Conservation (phyloP, 345 rosid species). For the Citropsis articulata region DNA sequence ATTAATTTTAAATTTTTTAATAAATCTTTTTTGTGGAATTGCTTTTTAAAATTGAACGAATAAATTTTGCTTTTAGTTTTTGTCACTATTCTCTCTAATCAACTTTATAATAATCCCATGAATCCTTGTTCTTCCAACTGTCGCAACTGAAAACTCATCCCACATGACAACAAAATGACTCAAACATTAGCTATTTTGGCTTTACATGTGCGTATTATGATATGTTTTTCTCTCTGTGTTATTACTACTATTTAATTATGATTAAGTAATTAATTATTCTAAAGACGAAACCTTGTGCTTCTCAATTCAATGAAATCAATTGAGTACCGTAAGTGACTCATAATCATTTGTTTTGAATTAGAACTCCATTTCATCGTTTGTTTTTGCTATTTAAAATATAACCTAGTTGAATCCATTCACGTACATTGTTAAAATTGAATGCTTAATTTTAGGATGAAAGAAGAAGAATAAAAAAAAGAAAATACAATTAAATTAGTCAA, state of each 20-base stretch:
- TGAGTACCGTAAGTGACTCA: too few relatives aligned
- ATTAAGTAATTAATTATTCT: not conserved
- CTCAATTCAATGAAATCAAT: not conserved
- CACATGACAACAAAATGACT: not conserved
- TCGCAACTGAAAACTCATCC: not conserved
- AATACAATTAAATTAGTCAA: too few relatives aligned
- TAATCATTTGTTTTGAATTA: too few relatives aligned
- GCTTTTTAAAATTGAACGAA: too few relatives aligned
- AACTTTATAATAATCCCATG: not conserved
- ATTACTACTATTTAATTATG: not conserved
- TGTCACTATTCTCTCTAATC: not conserved
- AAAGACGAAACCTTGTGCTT: not conserved
- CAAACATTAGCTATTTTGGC: not conserved
- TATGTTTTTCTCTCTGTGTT: not conserved
- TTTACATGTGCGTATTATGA: not conserved
- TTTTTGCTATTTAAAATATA: too few relatives aligned
- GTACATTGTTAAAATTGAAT: too few relatives aligned
- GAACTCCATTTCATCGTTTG: too few relatives aligned
- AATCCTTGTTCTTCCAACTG: not conserved
- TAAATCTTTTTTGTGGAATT: too few relatives aligned
- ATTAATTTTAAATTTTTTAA: too few relatives aligned
- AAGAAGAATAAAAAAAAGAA: too few relatives aligned
- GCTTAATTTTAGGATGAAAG: too few relatives aligned
- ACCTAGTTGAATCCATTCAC: too few relatives aligned
- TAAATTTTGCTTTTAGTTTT: not conserved